Conservation (phyloP, 345 rosid genomes). For the Melaleuca quinquenervia region DNA sequence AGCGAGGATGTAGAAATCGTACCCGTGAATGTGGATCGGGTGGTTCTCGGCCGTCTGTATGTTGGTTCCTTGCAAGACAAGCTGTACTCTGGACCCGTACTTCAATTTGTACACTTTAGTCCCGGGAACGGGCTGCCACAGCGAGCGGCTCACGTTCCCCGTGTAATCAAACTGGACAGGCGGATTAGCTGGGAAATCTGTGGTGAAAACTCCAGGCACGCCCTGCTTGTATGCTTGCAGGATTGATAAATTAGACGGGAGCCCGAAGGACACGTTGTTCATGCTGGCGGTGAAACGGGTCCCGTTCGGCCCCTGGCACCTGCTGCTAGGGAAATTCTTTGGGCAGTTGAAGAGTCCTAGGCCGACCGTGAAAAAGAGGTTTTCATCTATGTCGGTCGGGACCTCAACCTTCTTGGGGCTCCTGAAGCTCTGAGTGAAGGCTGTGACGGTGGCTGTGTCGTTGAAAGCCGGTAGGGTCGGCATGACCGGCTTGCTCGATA, state of each 20-base stretch:
- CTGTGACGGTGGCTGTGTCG: slow-evolving; percentile 64
- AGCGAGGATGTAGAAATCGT: slow-evolving; percentile 81
- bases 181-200: slow-evolving; percentile 70
- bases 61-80: slow-evolving; percentile 78
- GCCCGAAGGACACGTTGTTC: slow-evolving; percentile 76
- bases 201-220: slow-evolving; percentile 68
- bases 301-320: slow-evolving; percentile 83
- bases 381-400: slow-evolving; percentile 59
- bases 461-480: slow-evolving; percentile 59
- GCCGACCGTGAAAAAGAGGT: slow-evolving; percentile 60
- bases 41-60: slow-evolving; percentile 83
- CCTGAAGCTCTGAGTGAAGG: slow-evolving; percentile 35
- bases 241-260: slow-evolving; percentile 56
- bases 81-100: slow-evolving; percentile 65
- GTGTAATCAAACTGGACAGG: slow-evolving; percentile 67
- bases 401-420: slow-evolving; percentile 47
- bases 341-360: slow-evolving; percentile 77
- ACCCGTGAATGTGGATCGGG: slow-evolving; percentile 89
- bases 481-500: slow-evolving; percentile 25
- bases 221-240: slow-evolving; percentile 64
- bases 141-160: slow-evolving; percentile 59
- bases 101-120: slow-evolving; percentile 61
- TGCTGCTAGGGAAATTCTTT: slow-evolving; percentile 14
- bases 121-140: slow-evolving; percentile 59
- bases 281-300: slow-evolving; percentile 82